phyloP scores from a whole-genome alignment of 176 grass and related monocot species.

The Phoenix roebelenii region DNA sequence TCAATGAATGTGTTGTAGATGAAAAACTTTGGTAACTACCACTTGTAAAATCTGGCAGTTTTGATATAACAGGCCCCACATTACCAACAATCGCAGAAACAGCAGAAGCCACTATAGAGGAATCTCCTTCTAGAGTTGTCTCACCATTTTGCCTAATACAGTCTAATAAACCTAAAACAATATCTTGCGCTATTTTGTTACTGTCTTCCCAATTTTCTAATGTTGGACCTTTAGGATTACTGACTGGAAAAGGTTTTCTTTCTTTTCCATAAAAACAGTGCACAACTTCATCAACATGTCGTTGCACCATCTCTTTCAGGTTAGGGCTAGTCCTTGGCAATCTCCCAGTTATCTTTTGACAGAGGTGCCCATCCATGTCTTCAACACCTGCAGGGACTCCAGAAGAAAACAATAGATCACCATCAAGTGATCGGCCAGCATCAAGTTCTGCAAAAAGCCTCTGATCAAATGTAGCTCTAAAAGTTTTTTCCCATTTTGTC shows the following conservation, averaged over 20 bases:
- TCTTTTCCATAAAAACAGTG: slow-evolving; percentile 71
- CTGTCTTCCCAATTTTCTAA: slow-evolving; percentile 71
- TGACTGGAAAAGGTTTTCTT: slow-evolving; percentile 30
- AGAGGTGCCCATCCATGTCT: slow-evolving; percentile 74
- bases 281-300: slow-evolving; percentile 52
- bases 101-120: slow-evolving; percentile 64
- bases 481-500: slow-evolving; percentile 79
- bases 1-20: slow-evolving; percentile 44
- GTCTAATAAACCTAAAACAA: slow-evolving; percentile 61
- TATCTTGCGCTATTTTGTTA: slow-evolving; percentile 84
- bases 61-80: slow-evolving; percentile 60
- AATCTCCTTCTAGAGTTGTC: slow-evolving; percentile 59
- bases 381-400: slow-evolving; percentile 43
- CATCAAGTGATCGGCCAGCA: slow-evolving; percentile 62
- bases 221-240: slow-evolving; percentile 36
- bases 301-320: slow-evolving; percentile 95
- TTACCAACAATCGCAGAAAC: slow-evolving; percentile 79
- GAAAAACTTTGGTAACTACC: slow-evolving; percentile 54
- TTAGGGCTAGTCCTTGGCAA: slow-evolving; percentile 50
- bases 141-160: slow-evolving; percentile 68
- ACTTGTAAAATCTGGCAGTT: slow-evolving; percentile 70
- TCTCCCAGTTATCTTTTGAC: slow-evolving; percentile 72
- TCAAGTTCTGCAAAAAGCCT: slow-evolving; percentile 88
- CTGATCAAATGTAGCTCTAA: slow-evolving; percentile 68
- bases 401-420: slow-evolving; percentile 54